Evolutionary conservation across 805 yeast species (phyloP), one percentile per base, ranked within the genome.

Genomic region (Wickerhamiella hasegawae): DNA sequence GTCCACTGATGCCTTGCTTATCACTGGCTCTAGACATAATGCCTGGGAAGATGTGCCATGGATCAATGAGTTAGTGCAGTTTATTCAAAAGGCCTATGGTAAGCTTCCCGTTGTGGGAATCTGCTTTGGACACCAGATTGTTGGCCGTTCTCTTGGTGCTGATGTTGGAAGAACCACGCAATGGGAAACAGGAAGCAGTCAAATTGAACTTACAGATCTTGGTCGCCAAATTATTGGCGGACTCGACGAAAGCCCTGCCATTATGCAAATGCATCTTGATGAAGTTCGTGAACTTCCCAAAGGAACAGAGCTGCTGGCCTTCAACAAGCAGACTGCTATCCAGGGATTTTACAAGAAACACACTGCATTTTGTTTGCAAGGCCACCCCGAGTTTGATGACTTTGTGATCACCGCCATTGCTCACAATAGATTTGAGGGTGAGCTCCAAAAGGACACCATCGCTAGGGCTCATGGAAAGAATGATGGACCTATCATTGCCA

Each of bases 41-140:
- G 55, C 63, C 15, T 57, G 49, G 41, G 54, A 46, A 19, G 44
- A 53, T 35, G 49, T 43, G 8, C 43, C 37, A 29, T 61, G 64
- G 63, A 57, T 62, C 25, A 25, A 45, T 14, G 38, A 46, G 33
- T 47, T 61, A n/a, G 45, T 49, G 3, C 55, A 46, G 24, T 61
- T 39, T 36, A 35, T 48, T 12, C 30, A 35, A 27, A 5, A 26
- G 20, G 38, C 42, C 17, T 23, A 54, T 4, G 48, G 33, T 9
- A 30, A 38, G 6, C 36, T 42, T 22, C 41, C 42, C 29, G 34
- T 57, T 8, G 38, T 57, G 5, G 92, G 93, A 3, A 60, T 83
- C 28, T 83, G 95, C 54, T 83, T 82, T 52, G 95, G 94, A 4
- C 95, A 84, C 54, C 95, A 83, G 52, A 63, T 81, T 18, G 53